A percentile compares a stretch with the other conserved stretches of the same genome.
Evolutionary conservation across 1,139 yeast species (phyloP).

Genomic region (Maudiozyma humilis): DNA sequence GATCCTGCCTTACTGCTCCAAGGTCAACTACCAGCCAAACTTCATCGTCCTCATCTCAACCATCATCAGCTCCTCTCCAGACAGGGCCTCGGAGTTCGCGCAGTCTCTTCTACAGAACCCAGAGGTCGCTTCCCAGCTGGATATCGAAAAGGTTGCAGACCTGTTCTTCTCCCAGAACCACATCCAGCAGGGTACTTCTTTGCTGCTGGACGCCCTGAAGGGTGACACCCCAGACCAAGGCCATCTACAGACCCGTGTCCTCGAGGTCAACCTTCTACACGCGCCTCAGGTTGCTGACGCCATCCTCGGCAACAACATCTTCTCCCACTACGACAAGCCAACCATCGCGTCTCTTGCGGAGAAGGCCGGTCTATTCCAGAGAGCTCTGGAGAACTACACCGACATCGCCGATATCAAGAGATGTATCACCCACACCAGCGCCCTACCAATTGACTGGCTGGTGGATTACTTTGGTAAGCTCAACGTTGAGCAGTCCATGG

Average conservation of each 20-base stretch:
- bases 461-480: slow-evolving; percentile 87
- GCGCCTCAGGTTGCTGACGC: slow-evolving; percentile 99
- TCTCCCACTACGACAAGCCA: slow-evolving; percentile 90
- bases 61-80: slow-evolving; percentile 89
- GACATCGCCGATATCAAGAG: slow-evolving; percentile 93
- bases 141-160: slow-evolving; percentile 83
- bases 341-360: slow-evolving; percentile 88
- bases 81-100: slow-evolving; percentile 95
- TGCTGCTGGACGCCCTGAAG: slow-evolving; percentile 89
- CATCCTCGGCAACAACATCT: slow-evolving; percentile 90
- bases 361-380: slow-evolving; percentile 86
- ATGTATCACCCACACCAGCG: slow-evolving; percentile 80
- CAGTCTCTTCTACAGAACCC: slow-evolving; percentile 65
- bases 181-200: slow-evolving; percentile 98
- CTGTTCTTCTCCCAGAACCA: slow-evolving; percentile 90
- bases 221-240: slow-evolving; percentile 93
- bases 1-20: slow-evolving; percentile 87
- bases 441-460: slow-evolving; percentile 88
- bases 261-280: slow-evolving; percentile 85
- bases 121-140: slow-evolving; percentile 54
- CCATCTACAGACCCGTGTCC: slow-evolving; percentile 86
- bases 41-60: slow-evolving; percentile 85
- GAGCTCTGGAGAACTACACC: slow-evolving; percentile 92
- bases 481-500: slow-evolving; percentile 86
- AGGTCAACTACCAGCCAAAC: slow-evolving; percentile 84